phyloP scores from a whole-genome alignment of 108 stramenopile genomes.

The Conticribra guillardii region DNA sequence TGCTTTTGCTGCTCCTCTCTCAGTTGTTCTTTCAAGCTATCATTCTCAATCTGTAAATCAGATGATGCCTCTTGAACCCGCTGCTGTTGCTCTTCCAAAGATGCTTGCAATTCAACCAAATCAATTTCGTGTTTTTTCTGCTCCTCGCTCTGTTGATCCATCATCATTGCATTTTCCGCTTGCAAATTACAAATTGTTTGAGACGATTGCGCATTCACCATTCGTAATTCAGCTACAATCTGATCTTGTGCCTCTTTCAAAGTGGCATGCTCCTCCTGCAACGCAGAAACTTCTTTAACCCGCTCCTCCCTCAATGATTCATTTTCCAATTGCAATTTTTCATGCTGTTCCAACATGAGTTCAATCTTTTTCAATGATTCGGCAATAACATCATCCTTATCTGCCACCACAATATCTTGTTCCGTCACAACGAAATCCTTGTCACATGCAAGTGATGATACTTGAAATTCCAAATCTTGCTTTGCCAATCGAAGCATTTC shows the following conservation, averaged over 20 bases:
- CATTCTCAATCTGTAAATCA: neutral
- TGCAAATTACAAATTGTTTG: neutral
- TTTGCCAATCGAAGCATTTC: conserved; percentile 48
- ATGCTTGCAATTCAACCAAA: neutral
- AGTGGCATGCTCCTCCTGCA: neutral
- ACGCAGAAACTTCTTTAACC: neutral
- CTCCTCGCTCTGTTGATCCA: neutral
- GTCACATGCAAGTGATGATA: conserved; percentile 39
- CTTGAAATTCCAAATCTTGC: conserved; percentile 50
- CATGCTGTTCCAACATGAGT: conserved; percentile 6
- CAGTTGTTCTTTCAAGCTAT: neutral
- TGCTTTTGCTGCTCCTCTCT: neutral
- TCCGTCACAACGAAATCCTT: conserved; percentile 50
- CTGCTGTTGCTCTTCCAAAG: neutral
- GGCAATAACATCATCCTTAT: conserved; percentile 40
- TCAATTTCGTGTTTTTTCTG: neutral
- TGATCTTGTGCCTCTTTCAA: neutral
- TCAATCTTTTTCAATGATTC: conserved; percentile 42
- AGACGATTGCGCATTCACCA: neutral
- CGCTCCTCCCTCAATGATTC: neutral
- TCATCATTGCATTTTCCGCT: neutral
- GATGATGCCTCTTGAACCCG: neutral
- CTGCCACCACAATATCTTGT: conserved; percentile 37
- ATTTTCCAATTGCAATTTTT: neutral
- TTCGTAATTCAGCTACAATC: neutral